Evolutionary conservation across 169 alveolate genomes (phyloP).

Genomic region (Eimeria acervulina): DNA sequence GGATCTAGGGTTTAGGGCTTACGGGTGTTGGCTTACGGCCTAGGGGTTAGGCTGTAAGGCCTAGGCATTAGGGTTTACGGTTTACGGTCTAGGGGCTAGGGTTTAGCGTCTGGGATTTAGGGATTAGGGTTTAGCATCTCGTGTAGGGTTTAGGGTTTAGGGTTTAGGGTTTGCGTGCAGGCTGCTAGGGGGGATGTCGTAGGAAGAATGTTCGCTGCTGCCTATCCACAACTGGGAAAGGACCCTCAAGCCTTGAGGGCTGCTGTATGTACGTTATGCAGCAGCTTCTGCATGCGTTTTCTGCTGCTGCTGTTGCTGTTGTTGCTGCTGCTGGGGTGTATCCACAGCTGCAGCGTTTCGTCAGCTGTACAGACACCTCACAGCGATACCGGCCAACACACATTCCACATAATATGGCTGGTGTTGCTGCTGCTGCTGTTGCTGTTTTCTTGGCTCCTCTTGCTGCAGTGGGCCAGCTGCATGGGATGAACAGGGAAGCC

Average conservation of each 20-base stretch:
- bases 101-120: too few relatives aligned
- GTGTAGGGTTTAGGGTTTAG: slow-evolving; percentile 27
- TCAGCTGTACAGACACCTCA: not conserved
- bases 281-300: not conserved
- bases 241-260: slow-evolving; percentile 44
- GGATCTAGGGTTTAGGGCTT: slow-evolving; percentile 13
- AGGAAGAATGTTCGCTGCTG: slow-evolving; percentile 6
- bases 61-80: slow-evolving; percentile 14
- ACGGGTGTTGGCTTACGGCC: not conserved
- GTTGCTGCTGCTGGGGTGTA: not conserved
- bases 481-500: slow-evolving; percentile 34
- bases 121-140: slow-evolving; percentile 27
- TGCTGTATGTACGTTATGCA: slow-evolving; percentile 8
- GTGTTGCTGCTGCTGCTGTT: slow-evolving; percentile 34
- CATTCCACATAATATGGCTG: not conserved
- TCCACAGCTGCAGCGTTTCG: not conserved
- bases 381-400: not conserved
- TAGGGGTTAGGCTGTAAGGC: not conserved
- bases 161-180: slow-evolving; percentile 10
- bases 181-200: not conserved
- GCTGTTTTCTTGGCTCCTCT: not conserved
- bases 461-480: slow-evolving; percentile 65
- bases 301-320: not conserved
- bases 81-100: slow-evolving; percentile 3
- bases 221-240: slow-evolving; percentile 26